Evolutionary conservation across 2,329 filamentous ascomycete genomes (phyloP), one percentile per base, ranked within the genome.

Genomic region (Chalaropsis thielavioides): DNA sequence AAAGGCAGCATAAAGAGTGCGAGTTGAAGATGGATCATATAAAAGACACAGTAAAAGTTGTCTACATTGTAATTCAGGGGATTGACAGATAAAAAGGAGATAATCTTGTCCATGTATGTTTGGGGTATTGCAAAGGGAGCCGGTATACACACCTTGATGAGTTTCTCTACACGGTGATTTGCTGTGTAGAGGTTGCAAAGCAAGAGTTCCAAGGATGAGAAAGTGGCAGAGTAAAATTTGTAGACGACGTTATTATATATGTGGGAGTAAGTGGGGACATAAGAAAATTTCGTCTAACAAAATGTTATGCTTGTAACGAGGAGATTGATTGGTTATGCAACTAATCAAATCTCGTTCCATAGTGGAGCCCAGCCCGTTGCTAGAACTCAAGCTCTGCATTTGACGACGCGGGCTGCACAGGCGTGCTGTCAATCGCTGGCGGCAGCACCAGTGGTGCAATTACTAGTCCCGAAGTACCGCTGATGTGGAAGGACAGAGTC

Each of bases 371-470:
- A 35, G 31, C 31, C 11, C 5, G 27, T 19, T 4, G 24, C 44
- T 22, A 46, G n/a, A 62, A 67, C 11, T 81, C 81, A 68, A 74
- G 75, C 61, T 81, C 73, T 44, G 24, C 54, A 17, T 58, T 75
- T 72, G 64, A 71, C 72, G 46, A 75, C 73, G 65, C 59, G 35
- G 59, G 43, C 19, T 62, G 44, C 3, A 65, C 62, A 6, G 68
- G 60, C 15, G 75, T 74, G 35, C 78, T 90, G 1, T 88, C 90
- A 64, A 91, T 89, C 49, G 92, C 79, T 0, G 94, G 94, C 31
- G 94, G 94, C 54, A 99, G 78, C 72, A 88, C 94, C 74, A 91
- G 96, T 0, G 91, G 90, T 70, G 87, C 89, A 68, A 99, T 90
- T 46, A 90, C 82, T 69, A 99, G 84, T 62, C 90, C 92, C 70